Percentiles rank a stretch among this genome's conserved stretches.
Evolutionary conservation across 1,139 yeast species (phyloP).

Genomic region (Hyphopichia burtonii): DNA sequence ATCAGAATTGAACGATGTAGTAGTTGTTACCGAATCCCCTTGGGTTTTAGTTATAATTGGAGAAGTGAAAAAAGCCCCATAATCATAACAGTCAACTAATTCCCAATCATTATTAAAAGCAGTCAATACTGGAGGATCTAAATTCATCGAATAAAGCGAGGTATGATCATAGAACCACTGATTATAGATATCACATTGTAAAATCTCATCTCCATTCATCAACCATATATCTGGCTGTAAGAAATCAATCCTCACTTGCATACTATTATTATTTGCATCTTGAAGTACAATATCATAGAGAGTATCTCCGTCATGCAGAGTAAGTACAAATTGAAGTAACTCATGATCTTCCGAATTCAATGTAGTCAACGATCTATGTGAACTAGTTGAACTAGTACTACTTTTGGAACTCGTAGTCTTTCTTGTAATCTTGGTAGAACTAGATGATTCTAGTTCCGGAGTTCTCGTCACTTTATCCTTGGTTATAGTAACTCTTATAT

Average conservation of each 20-base stretch:
- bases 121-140: conserved; percentile 7
- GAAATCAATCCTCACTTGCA: conserved; percentile 29
- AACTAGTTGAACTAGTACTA: not conserved
- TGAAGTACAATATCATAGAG: conserved; percentile 8
- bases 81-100: not conserved
- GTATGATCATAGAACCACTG: conserved; percentile 13
- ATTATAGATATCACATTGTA: conserved; percentile 21
- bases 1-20: not conserved
- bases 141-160: conserved; percentile 4
- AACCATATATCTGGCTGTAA: conserved; percentile 41
- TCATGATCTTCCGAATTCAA: not conserved
- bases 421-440: no score
- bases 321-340: not conserved
- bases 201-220: conserved; percentile 23
- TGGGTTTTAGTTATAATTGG: not conserved
- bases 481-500: no score
- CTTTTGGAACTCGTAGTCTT: not conserved
- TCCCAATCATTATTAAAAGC: conserved; percentile 5
- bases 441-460: no score
- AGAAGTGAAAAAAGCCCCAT: conserved; percentile 1
- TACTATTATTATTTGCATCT: conserved; percentile 8
- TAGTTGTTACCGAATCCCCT: not conserved
- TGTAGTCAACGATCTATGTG: no score
- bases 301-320: conserved; percentile 1
- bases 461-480: no score